A percentile compares a stretch with the other conserved stretches of the same genome.
phyloP scores from a whole-genome alignment of 1,284 basidiomycete species.

The Coniferiporia weirii region DNA sequence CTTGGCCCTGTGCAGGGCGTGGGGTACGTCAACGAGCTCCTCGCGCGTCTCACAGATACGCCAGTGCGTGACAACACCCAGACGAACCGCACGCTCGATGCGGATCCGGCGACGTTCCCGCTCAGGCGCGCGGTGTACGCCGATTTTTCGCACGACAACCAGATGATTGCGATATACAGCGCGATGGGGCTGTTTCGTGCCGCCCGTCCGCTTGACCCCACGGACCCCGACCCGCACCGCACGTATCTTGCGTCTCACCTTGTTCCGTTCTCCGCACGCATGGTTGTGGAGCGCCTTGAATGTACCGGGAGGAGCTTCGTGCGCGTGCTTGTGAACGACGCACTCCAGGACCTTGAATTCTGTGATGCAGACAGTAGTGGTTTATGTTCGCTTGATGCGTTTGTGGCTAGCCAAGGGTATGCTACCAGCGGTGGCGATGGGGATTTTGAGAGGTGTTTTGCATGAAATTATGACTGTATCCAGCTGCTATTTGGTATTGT shows the following conservation, averaged over 20 bases:
- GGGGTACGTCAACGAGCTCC: constrained; percentile 79
- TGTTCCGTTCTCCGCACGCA: constrained; percentile 59
- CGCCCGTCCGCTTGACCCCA: constrained; percentile 35
- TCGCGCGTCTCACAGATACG: constrained; percentile 66
- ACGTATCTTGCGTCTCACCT: constrained; percentile 58
- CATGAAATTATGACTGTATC: neutral
- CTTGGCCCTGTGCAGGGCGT: constrained; percentile 74
- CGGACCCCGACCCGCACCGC: constrained; percentile 33
- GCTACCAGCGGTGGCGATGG: constrained; percentile 59
- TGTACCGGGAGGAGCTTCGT: constrained; percentile 46
- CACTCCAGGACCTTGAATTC: constrained; percentile 55
- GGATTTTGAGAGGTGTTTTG: constrained; percentile 57
- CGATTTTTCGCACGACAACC: constrained; percentile 81
- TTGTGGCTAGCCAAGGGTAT: constrained; percentile 68
- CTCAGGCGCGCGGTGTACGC: constrained; percentile 59
- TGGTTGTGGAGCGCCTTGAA: constrained; percentile 56
- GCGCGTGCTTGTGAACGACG: constrained; percentile 64
- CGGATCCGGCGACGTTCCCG: constrained; percentile 65
- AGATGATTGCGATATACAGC: constrained; percentile 73
- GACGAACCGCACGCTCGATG: constrained; percentile 75
- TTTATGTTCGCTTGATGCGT: constrained; percentile 59
- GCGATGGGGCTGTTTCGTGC: constrained; percentile 63
- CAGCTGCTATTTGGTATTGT: neutral
- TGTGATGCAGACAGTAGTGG: constrained; percentile 49
- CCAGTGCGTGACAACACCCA: constrained; percentile 66